These are phyloP conservation scores for Aspergillus ochraceoroseus DNA, from an alignment of 2,329 filamentous ascomycete species.

Conservation along the genomic window DNA sequence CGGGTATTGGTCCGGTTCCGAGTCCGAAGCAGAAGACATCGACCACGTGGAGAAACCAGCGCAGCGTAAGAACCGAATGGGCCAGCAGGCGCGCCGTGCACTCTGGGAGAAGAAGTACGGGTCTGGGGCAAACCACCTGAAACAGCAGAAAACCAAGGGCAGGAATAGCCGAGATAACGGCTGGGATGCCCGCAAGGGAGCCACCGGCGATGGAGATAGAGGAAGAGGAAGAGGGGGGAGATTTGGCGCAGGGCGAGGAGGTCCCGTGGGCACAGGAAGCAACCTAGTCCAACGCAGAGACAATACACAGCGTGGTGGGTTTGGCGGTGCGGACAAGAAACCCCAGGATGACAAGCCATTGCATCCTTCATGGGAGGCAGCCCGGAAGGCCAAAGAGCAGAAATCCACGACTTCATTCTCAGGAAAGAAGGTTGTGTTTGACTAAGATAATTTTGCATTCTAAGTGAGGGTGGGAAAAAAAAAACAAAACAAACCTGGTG, in stretches of 20 bases:
- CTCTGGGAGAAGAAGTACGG: conserved; percentile 61
- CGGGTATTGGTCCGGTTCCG: conserved; percentile 60
- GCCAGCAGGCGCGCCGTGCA: conserved; percentile 57
- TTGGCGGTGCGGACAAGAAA: conserved; percentile 17
- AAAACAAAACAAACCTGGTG: conserved; percentile 8
- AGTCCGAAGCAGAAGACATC: conserved; percentile 50
- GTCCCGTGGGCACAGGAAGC: no score
- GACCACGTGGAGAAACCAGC: conserved; percentile 35
- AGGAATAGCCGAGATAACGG: conserved; percentile 46
- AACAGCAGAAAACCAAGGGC: conserved; percentile 37
- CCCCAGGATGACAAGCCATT: conserved; percentile 48
- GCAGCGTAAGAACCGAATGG: conserved; percentile 57
- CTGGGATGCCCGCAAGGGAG: conserved; percentile 57
- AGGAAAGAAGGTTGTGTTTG: conserved; percentile 61
- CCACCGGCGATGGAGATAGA: conserved; percentile 35
- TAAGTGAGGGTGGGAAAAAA: no score
- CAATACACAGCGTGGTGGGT: no score
- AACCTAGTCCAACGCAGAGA: conserved; percentile 9
- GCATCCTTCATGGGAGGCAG: conserved; percentile 63
- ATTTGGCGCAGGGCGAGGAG: conserved; percentile 7
- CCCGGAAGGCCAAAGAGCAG: conserved; percentile 55
- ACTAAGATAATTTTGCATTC: conserved; percentile 37
- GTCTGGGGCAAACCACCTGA: conserved; percentile 54
- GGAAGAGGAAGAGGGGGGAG: conserved; percentile 26
- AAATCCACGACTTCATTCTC: conserved; percentile 47